phyloP scores from a whole-genome alignment of 2,329 filamentous ascomycete species.

The Thielaviopsis ethacetica region DNA sequence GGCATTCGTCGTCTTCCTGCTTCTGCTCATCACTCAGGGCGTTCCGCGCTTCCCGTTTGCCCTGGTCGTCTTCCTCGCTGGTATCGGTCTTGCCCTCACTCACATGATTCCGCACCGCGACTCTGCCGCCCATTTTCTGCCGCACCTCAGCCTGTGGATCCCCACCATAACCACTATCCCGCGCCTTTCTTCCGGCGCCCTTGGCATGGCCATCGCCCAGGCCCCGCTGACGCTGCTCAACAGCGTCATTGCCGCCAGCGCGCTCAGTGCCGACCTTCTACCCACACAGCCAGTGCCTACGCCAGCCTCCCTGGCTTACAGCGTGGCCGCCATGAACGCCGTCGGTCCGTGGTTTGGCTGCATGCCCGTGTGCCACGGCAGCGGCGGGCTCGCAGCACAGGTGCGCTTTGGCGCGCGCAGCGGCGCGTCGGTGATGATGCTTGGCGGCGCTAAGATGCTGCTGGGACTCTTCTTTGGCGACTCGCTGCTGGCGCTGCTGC shows the following conservation, averaged over 20 bases:
- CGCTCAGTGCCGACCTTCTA: slow-evolving; percentile 62
- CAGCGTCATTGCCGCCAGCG: slow-evolving; percentile 74
- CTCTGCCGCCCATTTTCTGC: slow-evolving; percentile 22
- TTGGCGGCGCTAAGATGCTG: slow-evolving; percentile 59
- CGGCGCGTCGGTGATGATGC: slow-evolving; percentile 64
- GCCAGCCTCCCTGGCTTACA: slow-evolving; percentile 63
- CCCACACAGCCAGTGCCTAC: slow-evolving; percentile 50
- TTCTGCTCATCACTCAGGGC: slow-evolving; percentile 52
- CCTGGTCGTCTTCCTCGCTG: slow-evolving; percentile 51
- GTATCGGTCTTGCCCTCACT: slow-evolving; percentile 45
- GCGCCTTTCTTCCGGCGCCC: slow-evolving; percentile 21
- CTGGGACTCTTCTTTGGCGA: slow-evolving; percentile 63
- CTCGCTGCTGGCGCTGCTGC: slow-evolving; percentile 53
- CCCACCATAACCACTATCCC: slow-evolving; percentile 21
- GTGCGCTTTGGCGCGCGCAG: slow-evolving; percentile 83
- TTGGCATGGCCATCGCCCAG: slow-evolving; percentile 60
- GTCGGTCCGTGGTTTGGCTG: slow-evolving; percentile 78
- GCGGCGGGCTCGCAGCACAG: slow-evolving; percentile 78
- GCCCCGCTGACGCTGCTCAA: slow-evolving; percentile 85
- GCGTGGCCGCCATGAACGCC: slow-evolving; percentile 72
- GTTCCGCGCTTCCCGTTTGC: slow-evolving; percentile 61
- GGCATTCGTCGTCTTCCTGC: slow-evolving; percentile 56
- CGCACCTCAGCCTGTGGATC: slow-evolving; percentile 15
- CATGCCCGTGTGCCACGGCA: slow-evolving; percentile 92
- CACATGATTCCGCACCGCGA: slow-evolving; percentile 18